phyloP scores from a whole-genome alignment of 2,329 filamentous ascomycete species.

The Alternaria sp. region DNA sequence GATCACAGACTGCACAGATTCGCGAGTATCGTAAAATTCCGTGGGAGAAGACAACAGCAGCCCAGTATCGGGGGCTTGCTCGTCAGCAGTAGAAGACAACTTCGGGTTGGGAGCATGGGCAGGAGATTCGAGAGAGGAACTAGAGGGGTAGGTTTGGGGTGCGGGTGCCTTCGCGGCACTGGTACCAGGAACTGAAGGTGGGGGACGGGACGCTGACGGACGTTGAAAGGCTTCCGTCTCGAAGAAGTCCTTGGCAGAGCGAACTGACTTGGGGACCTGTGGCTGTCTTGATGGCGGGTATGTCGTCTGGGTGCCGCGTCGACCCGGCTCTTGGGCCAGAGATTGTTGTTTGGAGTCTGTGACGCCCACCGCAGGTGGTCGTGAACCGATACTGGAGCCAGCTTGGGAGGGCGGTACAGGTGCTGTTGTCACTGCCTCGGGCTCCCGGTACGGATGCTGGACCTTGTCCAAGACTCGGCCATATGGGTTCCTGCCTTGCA shows the following conservation, averaged over 20 bases:
- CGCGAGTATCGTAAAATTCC: not conserved
- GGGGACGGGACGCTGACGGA: conserved; percentile 14
- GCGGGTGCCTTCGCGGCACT: conserved; percentile 6
- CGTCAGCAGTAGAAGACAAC: not conserved
- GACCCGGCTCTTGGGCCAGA: conserved; percentile 1
- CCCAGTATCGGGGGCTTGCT: not conserved
- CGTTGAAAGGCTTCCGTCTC: conserved; percentile 32
- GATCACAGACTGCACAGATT: not conserved
- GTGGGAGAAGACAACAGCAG: not conserved
- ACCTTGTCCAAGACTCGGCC: conserved; percentile 35
- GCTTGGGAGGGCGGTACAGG: conserved; percentile 26
- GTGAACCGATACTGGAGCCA: conserved; percentile 26
- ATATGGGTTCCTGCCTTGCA: conserved; percentile 43
- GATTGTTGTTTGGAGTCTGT: conserved; percentile 28
- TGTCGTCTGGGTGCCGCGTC: conserved; percentile 8
- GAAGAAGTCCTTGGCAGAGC: conserved; percentile 36
- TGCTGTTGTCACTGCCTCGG: not conserved
- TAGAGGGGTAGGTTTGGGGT: not conserved
- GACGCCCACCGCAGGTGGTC: conserved; percentile 23
- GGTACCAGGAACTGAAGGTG: conserved; percentile 11
- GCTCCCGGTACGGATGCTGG: conserved; percentile 29
- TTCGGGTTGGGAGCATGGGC: conserved; percentile 3
- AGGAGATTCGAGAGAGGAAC: not conserved
- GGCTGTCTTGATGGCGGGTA: conserved; percentile 8
- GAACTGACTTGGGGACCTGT: conserved; percentile 30